Base-by-base conservation (phyloP, 2,329 filamentous ascomycete species). In the Fusarium palustre region DNA sequence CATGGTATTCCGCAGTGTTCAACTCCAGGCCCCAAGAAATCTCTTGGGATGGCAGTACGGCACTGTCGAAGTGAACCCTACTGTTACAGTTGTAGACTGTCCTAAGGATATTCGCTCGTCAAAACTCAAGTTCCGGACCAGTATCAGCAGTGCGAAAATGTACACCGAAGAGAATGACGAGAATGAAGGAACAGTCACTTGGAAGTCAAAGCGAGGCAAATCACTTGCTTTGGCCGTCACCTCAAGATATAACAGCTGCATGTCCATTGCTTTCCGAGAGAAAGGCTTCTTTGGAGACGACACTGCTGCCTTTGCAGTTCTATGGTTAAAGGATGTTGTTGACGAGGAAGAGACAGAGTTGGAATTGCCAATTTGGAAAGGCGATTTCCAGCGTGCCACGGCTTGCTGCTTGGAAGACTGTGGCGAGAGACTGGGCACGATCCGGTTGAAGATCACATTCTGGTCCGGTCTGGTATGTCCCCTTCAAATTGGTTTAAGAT, bases 1-100 rank as follows among this genome's bases (percentile, higher is more conserved):
- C 18, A 84, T 93, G 81, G 88, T 93, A 4, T 93, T 91, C 84
- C 86, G 91, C 45, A 91, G 89, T 58, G 84, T 93, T 4, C 85
- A 90, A 60, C 78, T 92, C 2, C 84, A 90, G 70, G 79, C 89
- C 3, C 88, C 89, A 2, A 81, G 77, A 8, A 83, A 87, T 52
- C 77, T 90, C 33, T 79, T 88, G 1, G 91, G 91, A 3, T 93
- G 91, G 90, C 88, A 92, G 25, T 90, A 89, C 58, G 91, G 91
- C 7, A 93, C 91, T 0, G 74, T 93, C 1, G 88, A 92, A 66
- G 80, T 92, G 42, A 82, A 86, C n/a, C 83, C 86, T 15, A 83
- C 81, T 52, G 79, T 79, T 3, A 82, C 83, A 16, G 68, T 71
- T 30, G 78, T 82, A n/a, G 64, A 75, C 16, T 78, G 90, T 2